Percentiles rank a stretch among this genome's conserved stretches.
These are phyloP conservation scores for Aureobasidium sp. DNA, from an alignment of 2,329 filamentous ascomycete genomes.

Conservation along the genomic window DNA sequence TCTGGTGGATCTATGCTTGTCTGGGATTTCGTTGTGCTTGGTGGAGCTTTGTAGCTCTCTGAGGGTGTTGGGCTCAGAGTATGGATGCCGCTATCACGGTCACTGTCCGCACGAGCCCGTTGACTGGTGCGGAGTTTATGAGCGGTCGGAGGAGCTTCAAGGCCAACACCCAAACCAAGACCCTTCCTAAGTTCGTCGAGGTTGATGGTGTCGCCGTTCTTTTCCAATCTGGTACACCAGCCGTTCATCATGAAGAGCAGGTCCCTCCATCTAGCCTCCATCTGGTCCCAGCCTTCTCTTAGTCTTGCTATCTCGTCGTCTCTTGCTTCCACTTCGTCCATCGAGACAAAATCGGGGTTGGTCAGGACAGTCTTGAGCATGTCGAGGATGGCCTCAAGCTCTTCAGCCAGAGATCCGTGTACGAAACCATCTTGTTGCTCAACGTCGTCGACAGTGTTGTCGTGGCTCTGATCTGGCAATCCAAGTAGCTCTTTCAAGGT, in stretches of 20 bases:
- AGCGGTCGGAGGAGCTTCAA: slow-evolving; percentile 20
- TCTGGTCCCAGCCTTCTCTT: slow-evolving; percentile 81
- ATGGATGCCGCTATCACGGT: background rate
- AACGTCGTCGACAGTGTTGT: slow-evolving; percentile 21
- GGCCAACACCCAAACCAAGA: slow-evolving; percentile 47
- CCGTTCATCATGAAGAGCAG: slow-evolving; percentile 85
- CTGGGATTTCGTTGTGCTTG: slow-evolving; percentile 22
- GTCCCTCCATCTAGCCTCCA: slow-evolving; percentile 86
- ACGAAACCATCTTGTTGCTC: slow-evolving; percentile 30
- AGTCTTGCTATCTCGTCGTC: slow-evolving; percentile 85
- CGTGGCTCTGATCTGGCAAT: slow-evolving; percentile 35
- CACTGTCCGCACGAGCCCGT: background rate
- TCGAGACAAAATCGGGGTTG: slow-evolving; percentile 90
- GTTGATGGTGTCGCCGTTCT: slow-evolving; percentile 62
- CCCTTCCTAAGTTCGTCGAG: slow-evolving; percentile 56
- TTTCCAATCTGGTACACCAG: slow-evolving; percentile 77
- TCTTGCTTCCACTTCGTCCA: slow-evolving; percentile 88
- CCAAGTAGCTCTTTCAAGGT: slow-evolving; percentile 62
- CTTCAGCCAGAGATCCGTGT: slow-evolving; percentile 62
- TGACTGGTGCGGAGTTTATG: slow-evolving; percentile 17
- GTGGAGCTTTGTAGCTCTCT: slow-evolving; percentile 20
- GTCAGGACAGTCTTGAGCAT: slow-evolving; percentile 80
- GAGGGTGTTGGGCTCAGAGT: slow-evolving; percentile 1
- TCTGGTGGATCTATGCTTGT: slow-evolving; percentile 28
- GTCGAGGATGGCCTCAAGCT: slow-evolving; percentile 70